A percentile compares a stretch with the other conserved stretches of the same genome.
phyloP scores from a whole-genome alignment of 805 yeast species.

The Tetrapisispora pingtungensis region DNA sequence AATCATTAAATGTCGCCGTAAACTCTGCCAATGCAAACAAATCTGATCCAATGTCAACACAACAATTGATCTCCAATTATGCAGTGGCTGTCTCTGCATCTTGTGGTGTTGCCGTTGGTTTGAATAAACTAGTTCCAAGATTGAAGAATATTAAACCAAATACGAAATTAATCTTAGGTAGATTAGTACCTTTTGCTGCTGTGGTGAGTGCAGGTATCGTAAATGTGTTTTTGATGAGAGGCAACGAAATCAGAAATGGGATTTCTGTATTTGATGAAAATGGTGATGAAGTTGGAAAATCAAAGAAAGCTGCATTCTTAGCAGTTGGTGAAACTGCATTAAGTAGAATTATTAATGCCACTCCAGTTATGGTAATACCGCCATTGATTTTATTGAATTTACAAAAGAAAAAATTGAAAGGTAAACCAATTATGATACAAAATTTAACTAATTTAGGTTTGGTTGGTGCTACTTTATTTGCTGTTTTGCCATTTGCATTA shows the following conservation, averaged over 20 bases:
- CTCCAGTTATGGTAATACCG: slow-evolving; percentile 96
- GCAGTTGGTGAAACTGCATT: slow-evolving; percentile 98
- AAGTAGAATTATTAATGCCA: slow-evolving; percentile 88
- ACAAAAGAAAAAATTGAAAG: slow-evolving; percentile 60
- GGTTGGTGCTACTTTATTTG: slow-evolving; percentile 75
- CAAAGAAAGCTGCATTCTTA: slow-evolving; percentile 75
- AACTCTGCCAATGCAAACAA: slow-evolving; percentile 95
- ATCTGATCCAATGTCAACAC: slow-evolving; percentile 76
- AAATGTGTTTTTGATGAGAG: slow-evolving; percentile 93
- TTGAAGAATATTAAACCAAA: slow-evolving; percentile 58
- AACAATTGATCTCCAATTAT: slow-evolving; percentile 71
- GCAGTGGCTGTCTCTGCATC: slow-evolving; percentile 87
- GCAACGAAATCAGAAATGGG: slow-evolving; percentile 84
- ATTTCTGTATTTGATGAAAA: slow-evolving; percentile 61
- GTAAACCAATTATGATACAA: slow-evolving; percentile 55
- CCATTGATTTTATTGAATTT: slow-evolving; percentile 73
- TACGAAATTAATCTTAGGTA: slow-evolving; percentile 61
- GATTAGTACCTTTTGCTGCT: slow-evolving; percentile 96
- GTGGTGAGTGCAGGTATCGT: slow-evolving; percentile 96
- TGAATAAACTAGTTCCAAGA: slow-evolving; percentile 83
- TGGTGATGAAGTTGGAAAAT: slow-evolving; percentile 57
- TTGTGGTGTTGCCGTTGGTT: slow-evolving; percentile 90
- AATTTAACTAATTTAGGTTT: slow-evolving; percentile 74
- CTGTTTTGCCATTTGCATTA: slow-evolving; percentile 86
- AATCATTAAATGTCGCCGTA: slow-evolving; percentile 91